Evolutionary conservation across 179 eudicot genomes (phyloP).

Genomic region (Silene coronaria): DNA sequence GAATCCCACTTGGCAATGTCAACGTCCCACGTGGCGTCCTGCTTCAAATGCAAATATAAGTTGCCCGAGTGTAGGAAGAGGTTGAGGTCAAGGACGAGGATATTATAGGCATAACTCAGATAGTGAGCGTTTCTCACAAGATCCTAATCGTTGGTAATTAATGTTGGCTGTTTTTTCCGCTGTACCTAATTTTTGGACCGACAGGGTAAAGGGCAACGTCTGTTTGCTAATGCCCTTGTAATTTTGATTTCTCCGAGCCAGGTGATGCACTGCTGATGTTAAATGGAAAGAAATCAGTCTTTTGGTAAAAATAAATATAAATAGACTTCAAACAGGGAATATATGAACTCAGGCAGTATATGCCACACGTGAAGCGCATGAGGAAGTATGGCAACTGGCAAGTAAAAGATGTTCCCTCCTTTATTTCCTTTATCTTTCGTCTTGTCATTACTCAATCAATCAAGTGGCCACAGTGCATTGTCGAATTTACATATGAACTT

Average conservation of each 20-base stretch:
- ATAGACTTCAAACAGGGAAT: background rate
- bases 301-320: background rate
- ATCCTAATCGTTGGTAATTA: slow-evolving; percentile 4
- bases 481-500: too few species aligned
- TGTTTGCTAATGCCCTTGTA: background rate
- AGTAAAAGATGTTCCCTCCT: too few species aligned
- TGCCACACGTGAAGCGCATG: background rate
- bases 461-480: too few species aligned
- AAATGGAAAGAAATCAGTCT: background rate
- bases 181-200: background rate
- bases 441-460: too few species aligned
- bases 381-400: background rate
- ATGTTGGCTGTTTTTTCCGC: background rate
- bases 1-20: slow-evolving; percentile 9
- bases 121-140: background rate
- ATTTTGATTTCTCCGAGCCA: background rate
- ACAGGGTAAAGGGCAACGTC: background rate
- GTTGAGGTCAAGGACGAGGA: slow-evolving; percentile 16
- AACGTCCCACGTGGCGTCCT: background rate
- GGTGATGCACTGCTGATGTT: background rate
- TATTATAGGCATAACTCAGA: slow-evolving; percentile 4
- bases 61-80: background rate
- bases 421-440: too few species aligned
- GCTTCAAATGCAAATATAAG: background rate
- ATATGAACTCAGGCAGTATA: background rate